Evolutionary conservation across 2,329 filamentous ascomycete species (phyloP), one percentile per base, ranked within the genome.

Genomic region (Byssoonygena ceratinophila): DNA sequence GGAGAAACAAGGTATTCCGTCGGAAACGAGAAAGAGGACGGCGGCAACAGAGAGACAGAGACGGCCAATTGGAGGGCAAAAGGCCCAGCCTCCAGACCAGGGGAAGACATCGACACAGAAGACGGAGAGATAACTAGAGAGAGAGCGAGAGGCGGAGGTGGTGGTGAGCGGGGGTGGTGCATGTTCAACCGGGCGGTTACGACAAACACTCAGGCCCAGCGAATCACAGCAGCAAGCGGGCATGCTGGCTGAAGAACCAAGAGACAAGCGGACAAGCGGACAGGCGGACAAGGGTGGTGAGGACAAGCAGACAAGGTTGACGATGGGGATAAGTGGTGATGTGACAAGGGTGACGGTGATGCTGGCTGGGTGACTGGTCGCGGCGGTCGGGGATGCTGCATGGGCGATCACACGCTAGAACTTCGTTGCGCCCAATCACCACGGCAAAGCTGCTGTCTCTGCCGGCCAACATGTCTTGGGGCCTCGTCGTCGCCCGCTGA

Each of bases 181-280:
- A 4, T 5, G 14, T 36, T 40, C 36, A 22, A 25, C 40, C 49
- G 49, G 49, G 49, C 49, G 49, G 49, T 45, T 45, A 51, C 12
- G 36, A 37, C 23, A 37, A 45, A 36, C 8, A 9, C 20, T 12
- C 39, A 18, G 31, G 22, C 36, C 31, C 18, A 16, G 49, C 49
- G 39, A 51, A 51, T 51, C 49, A 51, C 29, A 37, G 29, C 29
- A 6, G n/a, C 36, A 23, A 16, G 9, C 36, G 6, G 29, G n/a
- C 39, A 45, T 34, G 12, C 39, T 27, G 39, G 7, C n/a, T n/a
- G n/a, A n/a, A n/a, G n/a, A n/a, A n/a, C n/a, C n/a, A n/a, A n/a
- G n/a, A n/a, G n/a, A n/a, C n/a, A n/a, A n/a, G n/a, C n/a, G n/a
- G n/a, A n/a, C n/a, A n/a, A n/a, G n/a, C 36, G 6, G 29, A 11